Conservation (phyloP, 108 stramenopile species). For the Fragilariopsis cylindrus region DNA sequence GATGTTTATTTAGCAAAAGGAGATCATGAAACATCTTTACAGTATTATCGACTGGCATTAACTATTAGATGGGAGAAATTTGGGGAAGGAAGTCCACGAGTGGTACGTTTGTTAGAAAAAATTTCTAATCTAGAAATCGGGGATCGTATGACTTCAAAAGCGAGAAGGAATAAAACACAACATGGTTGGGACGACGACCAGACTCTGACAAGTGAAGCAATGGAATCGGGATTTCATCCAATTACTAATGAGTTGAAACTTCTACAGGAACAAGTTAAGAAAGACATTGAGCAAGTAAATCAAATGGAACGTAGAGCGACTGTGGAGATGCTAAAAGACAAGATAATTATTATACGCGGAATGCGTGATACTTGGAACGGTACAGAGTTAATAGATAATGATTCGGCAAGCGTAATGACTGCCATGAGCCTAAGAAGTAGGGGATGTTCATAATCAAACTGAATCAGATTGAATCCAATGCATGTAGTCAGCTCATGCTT, state of each 20-base stretch:
- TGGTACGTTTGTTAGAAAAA: slow-evolving; percentile 56
- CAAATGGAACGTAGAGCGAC: slow-evolving; percentile 38
- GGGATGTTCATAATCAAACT: too few relatives aligned
- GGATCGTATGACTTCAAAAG: slow-evolving; percentile 9
- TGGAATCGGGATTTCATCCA: slow-evolving; percentile 24
- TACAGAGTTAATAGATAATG: slow-evolving; percentile 12
- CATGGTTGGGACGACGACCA: slow-evolving; percentile 19
- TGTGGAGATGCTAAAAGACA: slow-evolving; percentile 47
- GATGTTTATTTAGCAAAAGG: slow-evolving; percentile 51
- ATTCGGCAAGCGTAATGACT: slow-evolving; percentile 10
- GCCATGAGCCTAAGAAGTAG: background rate
- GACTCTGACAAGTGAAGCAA: slow-evolving; percentile 15
- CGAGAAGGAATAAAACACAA: background rate
- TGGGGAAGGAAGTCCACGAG: slow-evolving; percentile 42
- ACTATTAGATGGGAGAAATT: slow-evolving; percentile 46
- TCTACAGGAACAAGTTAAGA: slow-evolving; percentile 41
- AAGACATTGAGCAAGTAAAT: slow-evolving; percentile 49
- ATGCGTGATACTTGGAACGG: slow-evolving; percentile 34
- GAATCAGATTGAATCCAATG: too few relatives aligned
- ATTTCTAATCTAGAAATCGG: slow-evolving; percentile 58
- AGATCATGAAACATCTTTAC: slow-evolving; percentile 23
- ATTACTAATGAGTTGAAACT: slow-evolving; percentile 29
- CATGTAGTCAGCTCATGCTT: too few relatives aligned
- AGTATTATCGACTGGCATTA: slow-evolving; percentile 33
- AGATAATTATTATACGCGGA: slow-evolving; percentile 37